Base-by-base conservation (phyloP, 805 yeast species). In the Candida verbasci region DNA sequence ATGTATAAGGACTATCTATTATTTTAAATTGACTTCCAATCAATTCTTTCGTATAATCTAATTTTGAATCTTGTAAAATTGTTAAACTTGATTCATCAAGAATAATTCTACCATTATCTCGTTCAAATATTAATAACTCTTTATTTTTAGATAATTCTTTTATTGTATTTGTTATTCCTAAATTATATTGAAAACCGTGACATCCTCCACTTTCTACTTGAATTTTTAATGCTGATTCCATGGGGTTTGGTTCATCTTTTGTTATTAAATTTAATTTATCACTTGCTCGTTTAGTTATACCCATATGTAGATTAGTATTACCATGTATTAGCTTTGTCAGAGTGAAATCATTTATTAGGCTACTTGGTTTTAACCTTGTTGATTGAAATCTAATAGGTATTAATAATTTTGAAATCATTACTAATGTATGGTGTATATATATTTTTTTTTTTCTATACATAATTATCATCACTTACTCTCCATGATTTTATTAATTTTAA, bases 161-260 rank as follows among this genome's bases (percentile, higher is more conserved):
- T 4, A 41, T 39, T 29, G 64, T 46, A 40, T 73, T 71, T 3
- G 79, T 70, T 30, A 93, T 68, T 36, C 78, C 73, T 51, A 93
- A 65, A 45, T 82, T 74, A 54, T 93, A 93, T 59, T 93, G 97
- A 60, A 86, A 93, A 14, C 98, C 98, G 58, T 93, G 98, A 56
- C 98, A 93, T 1, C 98, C 98, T 8, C 98, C 98, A 52, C 95
- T 83, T 49, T 88, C 96, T 8, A 93, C 97, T 9, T 70, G 64
- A 3, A 91, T 76, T 35, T 83, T 67, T 14, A 91, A 63, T 0
- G 87, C 86, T n/a, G 79, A 50, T 16, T 37, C 9, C 23, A 77
- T 62, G 1, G 78, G 76, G 36, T 80, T 73, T 7, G 62, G 46
- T 38, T 86, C 94, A 8, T 64, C 66, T 6, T 54, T 47, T 9